Base-by-base conservation (phyloP, 192 early-diverging fungal species). In the Backusella parvicylindrica region DNA sequence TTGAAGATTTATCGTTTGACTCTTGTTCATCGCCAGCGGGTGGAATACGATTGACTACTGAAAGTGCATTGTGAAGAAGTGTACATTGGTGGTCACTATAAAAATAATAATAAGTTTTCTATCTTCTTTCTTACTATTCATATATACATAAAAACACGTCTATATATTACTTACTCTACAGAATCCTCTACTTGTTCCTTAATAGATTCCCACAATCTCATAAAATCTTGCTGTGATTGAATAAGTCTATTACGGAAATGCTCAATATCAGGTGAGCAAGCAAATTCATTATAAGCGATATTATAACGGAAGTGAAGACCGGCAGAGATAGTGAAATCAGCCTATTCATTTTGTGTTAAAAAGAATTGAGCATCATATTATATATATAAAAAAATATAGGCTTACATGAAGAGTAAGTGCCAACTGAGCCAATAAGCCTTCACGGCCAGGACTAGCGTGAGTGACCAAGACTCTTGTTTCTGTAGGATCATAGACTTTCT, bases 251-350 rank as follows among this genome's bases (percentile, higher is more conserved):
- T 81, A 41, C 84, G 72, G 75, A 84, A 89, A 53, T 80, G 78
- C 53, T 88, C 88, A 72, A 86, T 85, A 32, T 86, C 84, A 32
- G 76, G 75, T 53, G 86, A 86, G 43, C 85, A 83, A 23, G 86
- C 76, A 79, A 88, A 89, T 60, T 89, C 88, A 66, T 89, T 89
- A 68, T 88, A 89, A 9, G 85, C 84, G 69, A 89, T 87, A 9
- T 84, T 84, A 47, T 89, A 89, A 26, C 88, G 84, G 75, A 89
- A 89, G 68, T 89, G 88, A 69, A 89, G 77, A 36, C 88, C 88
- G 15, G 86, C 88, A 26, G 88, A 89, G 9, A 89, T 83, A 23
- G 88, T 89, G 68, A 89, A 88, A 64, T 89, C 88, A 53, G 83
- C 88, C 87, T 89, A 77, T 12, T n/a, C n/a, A n/a, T n/a, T n/a